phyloP scores from a whole-genome alignment of 495 filamentous ascomycete species.

The Penicillium diatomitis region DNA sequence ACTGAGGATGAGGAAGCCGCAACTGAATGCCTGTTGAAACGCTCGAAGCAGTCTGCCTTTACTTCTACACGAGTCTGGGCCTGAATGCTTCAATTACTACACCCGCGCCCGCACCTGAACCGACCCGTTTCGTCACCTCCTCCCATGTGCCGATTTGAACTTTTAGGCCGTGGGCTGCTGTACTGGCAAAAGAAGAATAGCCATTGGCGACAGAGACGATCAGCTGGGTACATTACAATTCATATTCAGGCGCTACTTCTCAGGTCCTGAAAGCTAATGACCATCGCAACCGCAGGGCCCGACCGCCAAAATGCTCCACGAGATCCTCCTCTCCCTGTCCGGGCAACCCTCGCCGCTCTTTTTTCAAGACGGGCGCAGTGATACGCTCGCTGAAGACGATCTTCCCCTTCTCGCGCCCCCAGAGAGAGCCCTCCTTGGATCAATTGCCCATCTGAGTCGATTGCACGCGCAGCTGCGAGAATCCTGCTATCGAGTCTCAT shows the following conservation, averaged over 20 bases:
- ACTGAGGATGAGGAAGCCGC: background rate
- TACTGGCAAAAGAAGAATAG: slow-evolving; percentile 31
- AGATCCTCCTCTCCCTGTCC: slow-evolving; percentile 89
- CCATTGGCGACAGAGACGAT: slow-evolving; percentile 11
- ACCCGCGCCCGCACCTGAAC: background rate
- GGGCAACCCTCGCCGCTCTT: slow-evolving; percentile 87
- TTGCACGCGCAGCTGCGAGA: slow-evolving; percentile 62
- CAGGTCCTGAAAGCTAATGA: background rate
- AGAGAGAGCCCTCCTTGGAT: slow-evolving; percentile 71
- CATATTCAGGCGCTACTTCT: background rate
- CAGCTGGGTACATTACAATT: slow-evolving; percentile 14
- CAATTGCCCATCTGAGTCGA: slow-evolving; percentile 63
- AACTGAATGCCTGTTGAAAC: no score
- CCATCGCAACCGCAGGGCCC: slow-evolving; percentile 15
- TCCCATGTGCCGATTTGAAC: slow-evolving; percentile 45
- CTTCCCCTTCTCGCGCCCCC: slow-evolving; percentile 58
- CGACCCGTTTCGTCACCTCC: background rate
- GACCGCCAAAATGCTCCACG: slow-evolving; percentile 74
- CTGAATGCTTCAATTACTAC: background rate
- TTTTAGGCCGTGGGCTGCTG: slow-evolving; percentile 38
- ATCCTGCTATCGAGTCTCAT: slow-evolving; percentile 53
- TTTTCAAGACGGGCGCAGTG: slow-evolving; percentile 29
- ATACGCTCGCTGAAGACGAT: slow-evolving; percentile 30
- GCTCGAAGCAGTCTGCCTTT: no score
- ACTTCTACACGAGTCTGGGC: background rate